These are phyloP conservation scores for Metschnikowia similis DNA, from an alignment of 805 yeast species.

Conservation along the genomic window DNA sequence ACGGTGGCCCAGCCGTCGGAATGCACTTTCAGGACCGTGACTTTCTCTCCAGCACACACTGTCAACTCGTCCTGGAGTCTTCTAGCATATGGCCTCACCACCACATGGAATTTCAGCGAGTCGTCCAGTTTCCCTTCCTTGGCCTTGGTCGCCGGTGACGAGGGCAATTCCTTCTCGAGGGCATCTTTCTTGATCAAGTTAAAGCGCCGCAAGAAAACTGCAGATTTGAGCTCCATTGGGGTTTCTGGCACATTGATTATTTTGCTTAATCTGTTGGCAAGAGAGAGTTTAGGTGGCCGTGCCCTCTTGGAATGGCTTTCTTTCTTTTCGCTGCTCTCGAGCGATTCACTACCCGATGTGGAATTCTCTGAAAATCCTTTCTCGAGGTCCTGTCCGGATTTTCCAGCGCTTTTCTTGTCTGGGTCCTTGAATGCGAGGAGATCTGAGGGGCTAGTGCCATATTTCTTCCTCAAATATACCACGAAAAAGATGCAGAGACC, in stretches of 20 bases:
- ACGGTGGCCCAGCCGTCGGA: constrained; percentile 41
- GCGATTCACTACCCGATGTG: neutral
- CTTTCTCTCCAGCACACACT: constrained; percentile 28
- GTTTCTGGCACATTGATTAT: constrained; percentile 21
- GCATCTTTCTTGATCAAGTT: constrained; percentile 20
- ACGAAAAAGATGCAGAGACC: constrained; percentile 15
- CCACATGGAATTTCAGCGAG: constrained; percentile 12
- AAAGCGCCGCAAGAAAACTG: constrained; percentile 31
- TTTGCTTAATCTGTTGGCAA: constrained; percentile 21
- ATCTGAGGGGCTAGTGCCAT: constrained; percentile 9
- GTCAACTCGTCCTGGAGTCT: constrained; percentile 32
- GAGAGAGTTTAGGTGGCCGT: neutral
- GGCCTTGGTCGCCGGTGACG: constrained; percentile 14
- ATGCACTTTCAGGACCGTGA: constrained; percentile 21
- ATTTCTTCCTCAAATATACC: constrained; percentile 8
- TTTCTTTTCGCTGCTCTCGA: neutral
- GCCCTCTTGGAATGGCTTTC: neutral
- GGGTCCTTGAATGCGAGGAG: constrained; percentile 6
- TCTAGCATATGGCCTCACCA: constrained; percentile 24
- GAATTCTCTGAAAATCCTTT: neutral
- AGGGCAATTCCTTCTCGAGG: constrained; percentile 15
- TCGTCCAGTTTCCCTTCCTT: neutral
- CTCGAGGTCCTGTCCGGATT: neutral
- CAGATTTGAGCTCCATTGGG: constrained; percentile 23
- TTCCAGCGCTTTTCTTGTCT: neutral